phyloP scores from a whole-genome alignment of 2,329 filamentous ascomycete species.

The Dactylellina cionopaga region DNA sequence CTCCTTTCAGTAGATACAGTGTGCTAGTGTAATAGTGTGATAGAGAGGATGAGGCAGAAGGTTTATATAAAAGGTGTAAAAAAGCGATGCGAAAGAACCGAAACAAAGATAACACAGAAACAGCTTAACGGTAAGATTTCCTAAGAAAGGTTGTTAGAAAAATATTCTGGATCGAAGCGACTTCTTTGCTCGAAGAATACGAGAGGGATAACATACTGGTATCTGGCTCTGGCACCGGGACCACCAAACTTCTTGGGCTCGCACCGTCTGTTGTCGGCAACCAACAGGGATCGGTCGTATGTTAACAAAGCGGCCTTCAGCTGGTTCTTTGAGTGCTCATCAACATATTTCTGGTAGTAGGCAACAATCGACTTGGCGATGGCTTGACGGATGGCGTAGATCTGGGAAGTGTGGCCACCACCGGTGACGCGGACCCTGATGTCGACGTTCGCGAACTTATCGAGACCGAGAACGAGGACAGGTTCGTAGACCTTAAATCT shows the following conservation, averaged over 20 bases:
- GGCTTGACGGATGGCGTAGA: conserved; percentile 98
- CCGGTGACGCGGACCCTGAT: conserved; percentile 96
- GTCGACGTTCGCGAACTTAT: conserved; percentile 97
- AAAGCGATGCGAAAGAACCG: conserved; percentile 20
- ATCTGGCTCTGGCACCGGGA: conserved; percentile 92
- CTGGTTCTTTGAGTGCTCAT: conserved; percentile 99
- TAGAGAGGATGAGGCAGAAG: conserved; percentile 12
- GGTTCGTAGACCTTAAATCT: conserved; percentile 99
- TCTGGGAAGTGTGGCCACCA: conserved; percentile 96
- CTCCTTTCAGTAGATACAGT: conserved; percentile 45
- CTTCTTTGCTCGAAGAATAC: neutral
- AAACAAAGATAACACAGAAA: conserved; percentile 33
- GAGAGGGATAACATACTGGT: conserved; percentile 68
- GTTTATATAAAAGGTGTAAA: conserved; percentile 49
- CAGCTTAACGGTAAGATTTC: conserved; percentile 54
- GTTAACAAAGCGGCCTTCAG: conserved; percentile 96
- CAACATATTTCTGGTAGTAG: conserved; percentile 99
- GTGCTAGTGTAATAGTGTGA: conserved; percentile 49
- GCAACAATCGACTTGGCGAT: conserved; percentile 97
- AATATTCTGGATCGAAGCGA: neutral
- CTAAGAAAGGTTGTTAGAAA: conserved; percentile 21
- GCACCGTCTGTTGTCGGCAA: conserved; percentile 98
- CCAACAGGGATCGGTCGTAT: conserved; percentile 96
- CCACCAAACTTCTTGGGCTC: conserved; percentile 99
- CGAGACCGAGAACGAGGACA: conserved; percentile 92